Base-by-base conservation (phyloP, 179 eudicot species). In the Camellia oleifera region DNA sequence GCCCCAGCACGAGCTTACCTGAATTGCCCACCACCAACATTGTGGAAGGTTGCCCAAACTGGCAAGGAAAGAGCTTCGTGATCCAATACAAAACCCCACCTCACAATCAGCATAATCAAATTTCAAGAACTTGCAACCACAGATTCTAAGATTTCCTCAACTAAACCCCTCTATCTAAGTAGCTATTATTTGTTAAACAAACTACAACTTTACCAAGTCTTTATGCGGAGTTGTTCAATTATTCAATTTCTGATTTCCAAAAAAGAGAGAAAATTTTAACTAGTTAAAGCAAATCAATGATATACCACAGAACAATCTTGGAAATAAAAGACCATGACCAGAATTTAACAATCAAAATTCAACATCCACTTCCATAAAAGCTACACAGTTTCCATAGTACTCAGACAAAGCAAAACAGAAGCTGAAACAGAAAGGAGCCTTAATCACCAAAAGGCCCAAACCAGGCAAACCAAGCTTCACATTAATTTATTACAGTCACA, bases 381-480 rank as follows among this genome's bases (percentile, higher is more conserved):
- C 1, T n/a, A 32, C 2, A 14, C 70, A 12, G 70, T 4, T 58
- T 58, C 63, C 63, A 58, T 13, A 58, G 63, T 5, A n/a, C 70
- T 66, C 48, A 20, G 67, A n/a, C 67, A 32, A 63, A 63, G 9
- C 42, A 63, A 63, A 63, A 63, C 32, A 7, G 2, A 40, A 66
- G 12, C 32, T 11, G 5, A 66, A 66, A 44, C 40, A 66, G 2
- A 66, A 42, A 5, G 46, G 42, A 68, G 20, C 72, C 72, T 45
- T 68, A 68, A 68, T 32, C 53, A 69, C 74, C 23, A 69, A 69
- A 44, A 69, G 11, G 2, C 54, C 56, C 13, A 69, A 69, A 45
- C 12, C 74, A 68, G 0, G 8, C 6, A 8, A 15, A 42, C 2
- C 72, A 40, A 69, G 9, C 72, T 68, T 58, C 72, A 42, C 15